These are phyloP conservation scores for Carex littledalei DNA, from an alignment of 176 grass and related monocot genomes.

Conservation along the genomic window DNA sequence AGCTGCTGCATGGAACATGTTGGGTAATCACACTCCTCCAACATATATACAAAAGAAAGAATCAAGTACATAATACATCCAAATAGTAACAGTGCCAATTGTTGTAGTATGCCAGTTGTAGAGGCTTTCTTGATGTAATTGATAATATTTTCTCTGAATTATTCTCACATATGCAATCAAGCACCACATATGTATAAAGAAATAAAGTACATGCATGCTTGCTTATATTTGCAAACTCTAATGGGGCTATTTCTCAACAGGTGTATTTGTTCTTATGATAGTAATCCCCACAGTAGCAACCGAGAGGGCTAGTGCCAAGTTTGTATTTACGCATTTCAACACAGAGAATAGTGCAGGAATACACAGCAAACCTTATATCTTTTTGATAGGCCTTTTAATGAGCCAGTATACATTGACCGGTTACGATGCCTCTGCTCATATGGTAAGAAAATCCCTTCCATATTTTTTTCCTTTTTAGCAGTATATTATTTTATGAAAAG, in stretches of 20 bases:
- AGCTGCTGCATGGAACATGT: conserved; percentile 79
- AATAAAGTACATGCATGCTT: neutral
- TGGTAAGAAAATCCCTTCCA: conserved; percentile 27
- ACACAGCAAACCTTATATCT: conserved; percentile 46
- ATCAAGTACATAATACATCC: neutral
- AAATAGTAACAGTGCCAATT: neutral
- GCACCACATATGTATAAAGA: neutral
- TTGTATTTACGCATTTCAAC: conserved; percentile 54
- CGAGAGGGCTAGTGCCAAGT: conserved; percentile 35
- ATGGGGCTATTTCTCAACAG: conserved; percentile 14
- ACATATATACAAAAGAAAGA: neutral
- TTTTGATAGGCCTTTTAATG: conserved; percentile 46
- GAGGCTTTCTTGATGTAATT: neutral
- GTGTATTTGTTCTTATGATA: conserved; percentile 56
- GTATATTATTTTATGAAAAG: neutral
- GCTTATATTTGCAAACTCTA: neutral
- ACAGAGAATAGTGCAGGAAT: conserved; percentile 44
- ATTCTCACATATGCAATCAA: neutral
- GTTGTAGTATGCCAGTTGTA: neutral
- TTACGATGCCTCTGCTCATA: conserved; percentile 60
- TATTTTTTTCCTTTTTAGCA: neutral
- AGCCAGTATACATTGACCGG: conserved; percentile 47
- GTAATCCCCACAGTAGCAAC: conserved; percentile 37
- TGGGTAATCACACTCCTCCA: conserved; percentile 39
- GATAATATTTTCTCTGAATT: neutral